phyloP scores from a whole-genome alignment of 164 flowering plant genomes.

The Vitis riparia region DNA sequence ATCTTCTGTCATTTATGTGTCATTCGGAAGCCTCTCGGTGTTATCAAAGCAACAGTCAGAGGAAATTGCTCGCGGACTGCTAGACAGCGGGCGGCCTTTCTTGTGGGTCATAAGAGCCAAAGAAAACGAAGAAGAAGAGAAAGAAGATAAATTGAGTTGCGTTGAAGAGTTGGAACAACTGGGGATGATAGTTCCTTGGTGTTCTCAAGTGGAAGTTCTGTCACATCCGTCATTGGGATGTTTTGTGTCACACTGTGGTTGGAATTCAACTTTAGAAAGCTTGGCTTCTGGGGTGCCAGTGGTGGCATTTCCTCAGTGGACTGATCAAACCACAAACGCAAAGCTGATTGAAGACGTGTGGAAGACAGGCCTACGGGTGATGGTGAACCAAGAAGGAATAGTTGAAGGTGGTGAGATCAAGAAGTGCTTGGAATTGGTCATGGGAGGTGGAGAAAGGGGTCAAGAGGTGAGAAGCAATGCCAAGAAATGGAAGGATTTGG shows the following conservation, averaged over 20 bases:
- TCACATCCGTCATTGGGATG: constrained; percentile 40
- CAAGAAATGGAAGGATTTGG: constrained; percentile 25
- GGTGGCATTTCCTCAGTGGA: constrained; percentile 42
- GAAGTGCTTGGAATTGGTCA: constrained; percentile 33
- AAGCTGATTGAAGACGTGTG: constrained; percentile 42
- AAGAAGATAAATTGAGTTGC: constrained; percentile 9
- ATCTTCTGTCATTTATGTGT: constrained; percentile 39
- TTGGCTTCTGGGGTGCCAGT: constrained; percentile 36
- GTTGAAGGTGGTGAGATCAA: constrained; percentile 27
- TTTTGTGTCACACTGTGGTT: constrained; percentile 47
- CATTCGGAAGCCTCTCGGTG: constrained; percentile 40
- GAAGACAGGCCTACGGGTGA: constrained; percentile 36
- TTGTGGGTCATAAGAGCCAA: constrained; percentile 42
- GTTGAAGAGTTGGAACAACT: constrained; percentile 14
- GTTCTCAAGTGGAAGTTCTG: constrained; percentile 43
- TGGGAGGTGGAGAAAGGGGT: constrained; percentile 28
- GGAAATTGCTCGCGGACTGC: constrained; percentile 35
- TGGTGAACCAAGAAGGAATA: constrained; percentile 17
- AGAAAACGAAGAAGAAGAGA: constrained; percentile 1
- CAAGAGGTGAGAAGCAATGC: constrained; percentile 31
- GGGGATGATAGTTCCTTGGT: constrained; percentile 52
- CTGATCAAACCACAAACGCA: constrained; percentile 42
- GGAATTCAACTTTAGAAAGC: constrained; percentile 47
- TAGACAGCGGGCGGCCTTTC: constrained; percentile 27
- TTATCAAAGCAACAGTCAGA: constrained; percentile 28